A percentile compares a stretch with the other conserved stretches of the same genome.
Conservation (phyloP, 208 protist species). For the Trypanosoma avium region DNA sequence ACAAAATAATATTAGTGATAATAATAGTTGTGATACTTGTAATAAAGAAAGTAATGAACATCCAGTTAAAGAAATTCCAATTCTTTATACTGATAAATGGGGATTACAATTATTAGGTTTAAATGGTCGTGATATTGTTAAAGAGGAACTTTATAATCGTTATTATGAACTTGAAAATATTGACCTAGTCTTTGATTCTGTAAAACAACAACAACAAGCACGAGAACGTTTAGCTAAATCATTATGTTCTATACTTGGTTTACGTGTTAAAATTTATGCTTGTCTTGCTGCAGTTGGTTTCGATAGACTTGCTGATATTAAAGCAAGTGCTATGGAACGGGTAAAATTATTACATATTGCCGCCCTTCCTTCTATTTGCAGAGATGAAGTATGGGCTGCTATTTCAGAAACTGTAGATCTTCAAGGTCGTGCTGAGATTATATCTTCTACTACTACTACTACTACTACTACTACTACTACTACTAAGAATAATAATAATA, state of each 20-base stretch:
- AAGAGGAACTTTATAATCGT: slow-evolving; percentile 16
- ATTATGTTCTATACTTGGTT: slow-evolving; percentile 36
- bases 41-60: background rate
- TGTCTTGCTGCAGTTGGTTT: slow-evolving; percentile 55
- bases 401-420: slow-evolving; percentile 59
- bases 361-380: slow-evolving; percentile 64
- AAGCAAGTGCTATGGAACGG: slow-evolving; percentile 56
- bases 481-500: background rate
- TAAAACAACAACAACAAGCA: background rate
- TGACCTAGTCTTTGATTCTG: too few species aligned
- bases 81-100: slow-evolving; percentile 20
- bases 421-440: background rate
- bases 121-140: slow-evolving; percentile 9
- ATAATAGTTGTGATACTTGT: background rate
- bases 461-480: background rate
- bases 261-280: slow-evolving; percentile 64
- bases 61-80: background rate
- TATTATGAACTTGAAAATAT: slow-evolving; percentile 8
- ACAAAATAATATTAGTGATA: background rate
- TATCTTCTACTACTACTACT: background rate
- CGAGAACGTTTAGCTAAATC: slow-evolving; percentile 16
- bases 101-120: slow-evolving; percentile 18
- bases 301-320: slow-evolving; percentile 21
- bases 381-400: slow-evolving; percentile 72
- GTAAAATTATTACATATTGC: slow-evolving; percentile 59